Evolutionary conservation across 768 basidiomycete species (phyloP).

Genomic region (Hypsizygus marmoreus): DNA sequence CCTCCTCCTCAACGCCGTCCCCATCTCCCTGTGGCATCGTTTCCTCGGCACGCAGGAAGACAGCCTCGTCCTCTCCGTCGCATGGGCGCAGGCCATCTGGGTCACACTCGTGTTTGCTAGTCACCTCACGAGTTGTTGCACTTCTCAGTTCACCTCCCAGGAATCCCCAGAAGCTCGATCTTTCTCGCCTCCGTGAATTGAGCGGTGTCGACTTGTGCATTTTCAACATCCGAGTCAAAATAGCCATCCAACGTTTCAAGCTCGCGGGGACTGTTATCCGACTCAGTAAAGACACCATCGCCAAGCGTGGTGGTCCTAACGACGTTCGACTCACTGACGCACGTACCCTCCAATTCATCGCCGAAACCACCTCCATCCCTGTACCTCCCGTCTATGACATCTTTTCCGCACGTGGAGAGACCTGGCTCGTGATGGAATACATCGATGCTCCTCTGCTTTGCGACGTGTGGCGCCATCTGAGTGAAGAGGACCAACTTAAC

Average conservation of each 20-base stretch:
- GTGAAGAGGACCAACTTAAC: not conserved
- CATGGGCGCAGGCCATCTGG: too few species aligned
- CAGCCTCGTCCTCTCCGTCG: too few species aligned
- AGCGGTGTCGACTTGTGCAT: not conserved
- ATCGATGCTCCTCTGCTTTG: conserved; percentile 13
- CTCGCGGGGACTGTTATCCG: not conserved
- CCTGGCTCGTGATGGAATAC: conserved; percentile 19
- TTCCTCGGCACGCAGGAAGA: too few species aligned
- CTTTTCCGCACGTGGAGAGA: conserved; percentile 1
- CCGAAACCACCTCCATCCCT: conserved; percentile 6
- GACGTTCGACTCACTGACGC: conserved; percentile 17
- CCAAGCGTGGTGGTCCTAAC: not conserved
- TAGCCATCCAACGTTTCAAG: not conserved
- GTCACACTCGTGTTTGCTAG: too few species aligned
- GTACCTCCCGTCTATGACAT: conserved; percentile 1
- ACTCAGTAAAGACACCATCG: not conserved
- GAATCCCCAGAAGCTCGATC: too few species aligned
- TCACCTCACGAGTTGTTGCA: too few species aligned
- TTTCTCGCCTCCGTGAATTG: too few species aligned
- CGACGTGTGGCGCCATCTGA: not conserved
- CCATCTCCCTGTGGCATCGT: too few species aligned
- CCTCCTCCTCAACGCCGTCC: too few species aligned
- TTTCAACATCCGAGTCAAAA: not conserved
- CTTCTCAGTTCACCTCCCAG: too few species aligned
- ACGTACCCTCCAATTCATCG: not conserved